Evolutionary conservation across 352 stramenopile genomes (phyloP).

Genomic region (Phytopythium boreale): DNA sequence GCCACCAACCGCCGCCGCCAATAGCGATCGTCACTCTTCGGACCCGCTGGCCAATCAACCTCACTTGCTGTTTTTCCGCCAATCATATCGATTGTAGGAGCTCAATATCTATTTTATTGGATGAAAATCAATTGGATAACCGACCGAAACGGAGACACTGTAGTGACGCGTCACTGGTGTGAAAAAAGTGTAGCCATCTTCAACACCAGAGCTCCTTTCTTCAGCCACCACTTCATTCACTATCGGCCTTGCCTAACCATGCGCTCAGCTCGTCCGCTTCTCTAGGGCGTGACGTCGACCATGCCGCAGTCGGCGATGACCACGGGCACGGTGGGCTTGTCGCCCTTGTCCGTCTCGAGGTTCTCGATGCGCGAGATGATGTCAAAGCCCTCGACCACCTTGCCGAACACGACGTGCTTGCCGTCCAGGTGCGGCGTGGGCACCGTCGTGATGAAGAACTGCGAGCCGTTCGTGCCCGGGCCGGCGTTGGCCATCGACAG

Average conservation of each 20-base stretch:
- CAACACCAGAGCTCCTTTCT: slow-evolving; percentile 15
- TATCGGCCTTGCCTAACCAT: too few species aligned
- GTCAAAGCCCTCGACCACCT: slow-evolving; percentile 89
- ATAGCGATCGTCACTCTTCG: slow-evolving; percentile 6
- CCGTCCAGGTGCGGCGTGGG: slow-evolving; percentile 96
- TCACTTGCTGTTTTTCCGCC: slow-evolving; percentile 15
- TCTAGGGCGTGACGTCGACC: slow-evolving; percentile 23
- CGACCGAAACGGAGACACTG: neutral
- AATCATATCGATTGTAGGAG: slow-evolving; percentile 13
- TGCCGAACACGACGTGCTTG: slow-evolving; percentile 98
- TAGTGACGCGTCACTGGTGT: slow-evolving; percentile 3
- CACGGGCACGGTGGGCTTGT: slow-evolving; percentile 92
- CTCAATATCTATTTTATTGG: neutral
- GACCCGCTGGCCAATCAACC: slow-evolving; percentile 31
- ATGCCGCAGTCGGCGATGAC: slow-evolving; percentile 97
- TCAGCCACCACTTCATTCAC: too few species aligned
- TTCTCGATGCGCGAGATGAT: slow-evolving; percentile 93
- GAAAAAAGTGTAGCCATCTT: neutral
- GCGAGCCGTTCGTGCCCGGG: slow-evolving; percentile 95
- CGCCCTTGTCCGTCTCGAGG: slow-evolving; percentile 81
- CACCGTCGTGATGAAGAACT: slow-evolving; percentile 96
- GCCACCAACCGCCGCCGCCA: slow-evolving; percentile 4
- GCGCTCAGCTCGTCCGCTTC: too few species aligned
- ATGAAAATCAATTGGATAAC: neutral
- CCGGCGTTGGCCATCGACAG: slow-evolving; percentile 97